Evolutionary conservation across 2,329 filamentous ascomycete genomes (phyloP), one percentile per base, ranked within the genome.

Genomic region (Fusarium veterinarium): DNA sequence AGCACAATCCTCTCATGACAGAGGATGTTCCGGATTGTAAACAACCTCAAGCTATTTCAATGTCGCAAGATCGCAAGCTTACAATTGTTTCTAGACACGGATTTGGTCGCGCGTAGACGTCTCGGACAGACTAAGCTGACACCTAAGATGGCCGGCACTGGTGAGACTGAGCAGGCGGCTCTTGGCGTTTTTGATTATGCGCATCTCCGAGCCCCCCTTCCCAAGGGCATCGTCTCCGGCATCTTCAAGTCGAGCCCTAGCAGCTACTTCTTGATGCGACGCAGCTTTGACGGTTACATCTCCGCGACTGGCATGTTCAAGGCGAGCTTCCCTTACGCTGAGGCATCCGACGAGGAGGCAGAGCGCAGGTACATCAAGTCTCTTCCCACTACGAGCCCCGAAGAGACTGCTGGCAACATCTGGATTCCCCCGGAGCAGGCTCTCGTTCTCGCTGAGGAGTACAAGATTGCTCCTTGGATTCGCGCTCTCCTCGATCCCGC

Each of bases 261-360:
- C 81, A 96, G 94, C 75, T 99, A 99, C 84, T 99, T 98, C 82
- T 85, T 99, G 76, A 99, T 99, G 93, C 91, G 94, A 83, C 92
- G 93, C 76, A 95, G 93, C 83, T 90, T 90, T 79, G 94, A 97
- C 80, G 94, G 94, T 69, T 96, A 90, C 81, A 90, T 97, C 64
- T 95, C 93, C 73, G 93, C 93, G 16, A 96, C 93, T 9, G 94
- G 94, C 82, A 95, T 97, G 93, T 97, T 95, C 88, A 96, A 96
- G 84, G 94, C 93, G 38, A 93, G 93, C 4, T 97, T 95, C 78
- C 93, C 93, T 12, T 95, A 92, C 82, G 92, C 93, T 46, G 90
- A 92, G 69, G 84, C 87, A 25, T 84, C 87, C 35, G 93, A 96
- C 75, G 93, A 96, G 79, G 90, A 93, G 76, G 83, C 84, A 4